phyloP scores from a whole-genome alignment of 1,284 basidiomycete genomes.

The Irpex lacteus region DNA sequence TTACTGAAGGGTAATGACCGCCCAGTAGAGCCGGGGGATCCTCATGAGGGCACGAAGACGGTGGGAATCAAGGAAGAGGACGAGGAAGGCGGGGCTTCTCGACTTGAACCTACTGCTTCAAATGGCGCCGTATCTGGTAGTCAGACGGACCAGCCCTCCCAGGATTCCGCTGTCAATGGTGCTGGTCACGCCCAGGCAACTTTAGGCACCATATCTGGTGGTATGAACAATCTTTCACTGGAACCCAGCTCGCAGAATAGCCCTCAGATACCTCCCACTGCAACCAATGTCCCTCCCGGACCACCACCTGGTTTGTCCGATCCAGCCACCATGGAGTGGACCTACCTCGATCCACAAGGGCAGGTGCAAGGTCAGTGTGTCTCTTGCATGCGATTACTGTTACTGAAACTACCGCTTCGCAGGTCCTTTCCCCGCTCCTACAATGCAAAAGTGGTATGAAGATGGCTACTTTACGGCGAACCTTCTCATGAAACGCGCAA shows the following conservation, averaged over 20 bases:
- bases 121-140: conserved; percentile 9
- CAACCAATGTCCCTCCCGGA: conserved; percentile 9
- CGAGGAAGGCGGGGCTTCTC: conserved; percentile 33
- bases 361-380: conserved; percentile 74
- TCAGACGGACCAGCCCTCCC: conserved; percentile 13
- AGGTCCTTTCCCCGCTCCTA: conserved; percentile 88
- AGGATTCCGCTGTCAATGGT: conserved; percentile 2
- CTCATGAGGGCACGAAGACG: conserved; percentile 39
- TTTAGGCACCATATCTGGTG: not conserved
- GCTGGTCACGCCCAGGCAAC: conserved; percentile 4
- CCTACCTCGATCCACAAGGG: conserved; percentile 88
- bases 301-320: conserved; percentile 48
- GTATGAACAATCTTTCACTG: conserved; percentile 7
- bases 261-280: not conserved
- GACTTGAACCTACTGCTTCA: not conserved
- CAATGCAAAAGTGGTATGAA: conserved; percentile 97
- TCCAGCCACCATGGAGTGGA: conserved; percentile 80
- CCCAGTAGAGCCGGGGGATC: conserved; percentile 37
- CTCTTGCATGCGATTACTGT: not conserved
- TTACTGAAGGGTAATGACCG: conserved; percentile 38
- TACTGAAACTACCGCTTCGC: not conserved
- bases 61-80: conserved; percentile 58
- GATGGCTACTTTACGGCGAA: conserved; percentile 89
- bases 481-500: conserved; percentile 79
- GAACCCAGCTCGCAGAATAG: conserved; percentile 2